Evolutionary conservation across 345 rosid genomes (phyloP), one percentile per base, ranked within the genome.

Genomic region (Eucalyptus virginea): DNA sequence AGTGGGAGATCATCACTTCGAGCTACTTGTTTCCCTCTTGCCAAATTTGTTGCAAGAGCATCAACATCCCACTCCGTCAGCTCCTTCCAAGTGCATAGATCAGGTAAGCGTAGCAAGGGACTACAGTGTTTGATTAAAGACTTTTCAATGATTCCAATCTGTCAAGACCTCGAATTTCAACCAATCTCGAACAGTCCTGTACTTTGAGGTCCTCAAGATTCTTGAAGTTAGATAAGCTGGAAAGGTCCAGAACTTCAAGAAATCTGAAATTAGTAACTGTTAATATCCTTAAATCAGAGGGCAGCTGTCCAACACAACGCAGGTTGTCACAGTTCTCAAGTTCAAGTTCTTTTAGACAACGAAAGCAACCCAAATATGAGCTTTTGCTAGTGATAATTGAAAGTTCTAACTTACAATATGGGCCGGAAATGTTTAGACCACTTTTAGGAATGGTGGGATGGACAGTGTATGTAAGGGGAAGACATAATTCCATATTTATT

Each of bases 381-480:
- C 24, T 52, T 18, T 1, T 52, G 23, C 24, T 18, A 4, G 56
- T 52, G 3, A 18, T 52, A 52, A 6, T 6, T 18, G 9, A 6
- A 52, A 52, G 56, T 52, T 52, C 56, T 21, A 52, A 52, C 9
- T 7, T 18, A 18, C 56, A 52, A 6, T 19, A 52, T 52, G 2
- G 24, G 56, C 9, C 3, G 24, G 51, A 49, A 2, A 49, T 49
- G 51, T 13, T 4, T 48, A 11, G 50, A 48, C 5, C 17, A 13
- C 51, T 49, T 49, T 5, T 5, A 0, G 6, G 51, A 14, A 49
- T 49, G 2, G 2, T 13, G 6, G 18, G 2, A 13, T 2, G 18
- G 12, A 21, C 6, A 2, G 0, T 2, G 62, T 54, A 9, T 23
- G 60, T 56, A 21, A 56, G 0, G 62, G 28, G 28, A 56, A 56